Evolutionary conservation across 169 alveolate species (phyloP).

Genomic region (Plasmodium berghei): DNA sequence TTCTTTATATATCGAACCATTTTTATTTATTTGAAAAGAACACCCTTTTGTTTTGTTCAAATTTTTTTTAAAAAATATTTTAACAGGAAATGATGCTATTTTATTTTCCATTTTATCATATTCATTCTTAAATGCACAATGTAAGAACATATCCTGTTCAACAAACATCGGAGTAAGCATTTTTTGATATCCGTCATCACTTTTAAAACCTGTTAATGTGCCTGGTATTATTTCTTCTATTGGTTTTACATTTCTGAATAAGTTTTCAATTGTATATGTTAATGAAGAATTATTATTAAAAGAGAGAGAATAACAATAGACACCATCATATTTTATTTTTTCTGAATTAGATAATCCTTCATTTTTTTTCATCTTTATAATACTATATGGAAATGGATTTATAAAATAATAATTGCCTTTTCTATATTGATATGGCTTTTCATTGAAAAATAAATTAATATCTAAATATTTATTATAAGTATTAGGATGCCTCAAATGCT

Average conservation of each 20-base stretch:
- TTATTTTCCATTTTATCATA: background rate
- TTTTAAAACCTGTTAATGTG: slow-evolving; percentile 17
- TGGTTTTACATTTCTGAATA: background rate
- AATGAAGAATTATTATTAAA: background rate
- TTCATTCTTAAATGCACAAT: slow-evolving; percentile 17
- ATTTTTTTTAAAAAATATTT: slow-evolving; percentile 41
- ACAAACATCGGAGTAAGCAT: slow-evolving; percentile 24
- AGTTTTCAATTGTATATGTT: background rate
- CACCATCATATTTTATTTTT: slow-evolving; percentile 2
- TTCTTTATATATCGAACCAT: slow-evolving; percentile 9
- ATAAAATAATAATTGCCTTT: slow-evolving; percentile 40
- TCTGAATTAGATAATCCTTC: background rate
- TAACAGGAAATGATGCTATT: slow-evolving; percentile 25
- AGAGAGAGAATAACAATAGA: slow-evolving; percentile 28
- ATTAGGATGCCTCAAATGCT: background rate
- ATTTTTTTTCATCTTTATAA: slow-evolving; percentile 32
- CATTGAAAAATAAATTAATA: slow-evolving; percentile 1
- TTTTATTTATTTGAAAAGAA: slow-evolving; percentile 51
- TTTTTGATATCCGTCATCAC: slow-evolving; percentile 29
- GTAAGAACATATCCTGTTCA: slow-evolving; percentile 27
- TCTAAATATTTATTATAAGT: background rate
- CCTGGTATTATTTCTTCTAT: slow-evolving; percentile 58
- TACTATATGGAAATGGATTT: slow-evolving; percentile 40
- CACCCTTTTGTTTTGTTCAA: slow-evolving; percentile 52
- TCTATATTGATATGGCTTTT: slow-evolving; percentile 10